Evolutionary conservation across 2,329 filamentous ascomycete species (phyloP).

Genomic region (Apiospora malaysiana): DNA sequence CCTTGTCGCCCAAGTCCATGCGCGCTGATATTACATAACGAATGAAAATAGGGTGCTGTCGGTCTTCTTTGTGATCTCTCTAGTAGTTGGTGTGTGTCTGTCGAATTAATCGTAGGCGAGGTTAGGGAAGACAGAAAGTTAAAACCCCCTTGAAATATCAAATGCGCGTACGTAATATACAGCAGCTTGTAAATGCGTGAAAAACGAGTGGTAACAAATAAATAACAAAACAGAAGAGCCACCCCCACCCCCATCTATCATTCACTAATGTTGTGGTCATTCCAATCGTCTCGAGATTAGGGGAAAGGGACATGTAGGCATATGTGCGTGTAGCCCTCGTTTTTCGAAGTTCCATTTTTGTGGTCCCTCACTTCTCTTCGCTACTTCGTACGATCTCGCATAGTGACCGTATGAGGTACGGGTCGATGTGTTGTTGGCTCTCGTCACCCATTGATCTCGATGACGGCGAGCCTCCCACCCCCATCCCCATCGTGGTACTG

Average conservation of each 20-base stretch:
- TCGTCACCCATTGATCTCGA: conserved; percentile 22
- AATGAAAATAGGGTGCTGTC: background rate
- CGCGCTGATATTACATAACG: conserved; percentile 2
- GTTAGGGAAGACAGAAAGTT: background rate
- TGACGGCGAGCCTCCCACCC: background rate
- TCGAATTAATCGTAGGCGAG: background rate
- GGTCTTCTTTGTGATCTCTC: background rate
- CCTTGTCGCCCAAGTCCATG: background rate
- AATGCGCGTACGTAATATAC: background rate
- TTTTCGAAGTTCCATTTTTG: background rate
- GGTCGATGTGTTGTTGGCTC: conserved; percentile 38
- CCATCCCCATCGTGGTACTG: background rate
- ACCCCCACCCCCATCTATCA: background rate
- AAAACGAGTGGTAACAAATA: background rate
- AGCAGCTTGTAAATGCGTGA: background rate
- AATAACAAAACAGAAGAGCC: background rate
- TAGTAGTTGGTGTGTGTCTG: background rate
- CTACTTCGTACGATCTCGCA: conserved; percentile 49
- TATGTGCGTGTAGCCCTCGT: background rate
- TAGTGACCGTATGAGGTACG: conserved; percentile 46
- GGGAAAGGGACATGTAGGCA: background rate
- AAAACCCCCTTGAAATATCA: background rate
- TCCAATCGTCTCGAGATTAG: conserved; percentile 6
- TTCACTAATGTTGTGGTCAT: background rate
- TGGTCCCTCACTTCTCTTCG: conserved; percentile 38